phyloP scores from a whole-genome alignment of 2,329 filamentous ascomycete genomes.

The Davidsoniella virescens region DNA sequence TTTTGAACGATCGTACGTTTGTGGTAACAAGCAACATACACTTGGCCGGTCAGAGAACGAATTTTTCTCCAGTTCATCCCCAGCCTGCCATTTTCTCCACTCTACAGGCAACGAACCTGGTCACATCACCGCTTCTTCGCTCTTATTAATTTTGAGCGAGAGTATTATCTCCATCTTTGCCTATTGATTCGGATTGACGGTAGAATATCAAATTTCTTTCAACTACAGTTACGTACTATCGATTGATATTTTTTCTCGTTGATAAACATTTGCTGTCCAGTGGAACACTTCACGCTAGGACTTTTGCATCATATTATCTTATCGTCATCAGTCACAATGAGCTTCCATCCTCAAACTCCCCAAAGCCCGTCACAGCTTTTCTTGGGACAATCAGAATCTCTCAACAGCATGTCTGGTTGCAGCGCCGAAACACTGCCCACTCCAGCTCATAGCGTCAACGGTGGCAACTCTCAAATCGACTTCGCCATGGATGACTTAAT shows the following conservation, averaged over 20 bases:
- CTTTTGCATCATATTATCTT: neutral
- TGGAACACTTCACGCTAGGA: neutral
- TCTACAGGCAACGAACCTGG: neutral
- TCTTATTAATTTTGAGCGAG: neutral
- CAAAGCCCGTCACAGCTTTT: constrained; percentile 50
- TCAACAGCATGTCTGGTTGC: constrained; percentile 34
- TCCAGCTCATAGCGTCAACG: constrained; percentile 46
- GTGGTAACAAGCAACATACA: neutral
- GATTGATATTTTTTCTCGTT: no score
- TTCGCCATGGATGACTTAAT: constrained; percentile 29
- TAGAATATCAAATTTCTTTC: neutral
- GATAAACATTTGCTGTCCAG: no score
- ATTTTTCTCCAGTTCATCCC: neutral
- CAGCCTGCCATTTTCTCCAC: neutral
- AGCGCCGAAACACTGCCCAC: constrained; percentile 39
- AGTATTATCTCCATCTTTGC: neutral
- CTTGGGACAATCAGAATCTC: constrained; percentile 36
- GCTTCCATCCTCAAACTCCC: constrained; percentile 50
- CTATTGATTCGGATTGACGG: neutral
- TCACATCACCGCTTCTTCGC: no score
- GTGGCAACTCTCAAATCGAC: constrained; percentile 26
- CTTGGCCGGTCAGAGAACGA: neutral
- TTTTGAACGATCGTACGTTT: neutral
- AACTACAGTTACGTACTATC: neutral
- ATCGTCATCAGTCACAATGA: constrained; percentile 34